Conservation (phyloP, 768 basidiomycete genomes). For the Amanita subjunquillea region DNA sequence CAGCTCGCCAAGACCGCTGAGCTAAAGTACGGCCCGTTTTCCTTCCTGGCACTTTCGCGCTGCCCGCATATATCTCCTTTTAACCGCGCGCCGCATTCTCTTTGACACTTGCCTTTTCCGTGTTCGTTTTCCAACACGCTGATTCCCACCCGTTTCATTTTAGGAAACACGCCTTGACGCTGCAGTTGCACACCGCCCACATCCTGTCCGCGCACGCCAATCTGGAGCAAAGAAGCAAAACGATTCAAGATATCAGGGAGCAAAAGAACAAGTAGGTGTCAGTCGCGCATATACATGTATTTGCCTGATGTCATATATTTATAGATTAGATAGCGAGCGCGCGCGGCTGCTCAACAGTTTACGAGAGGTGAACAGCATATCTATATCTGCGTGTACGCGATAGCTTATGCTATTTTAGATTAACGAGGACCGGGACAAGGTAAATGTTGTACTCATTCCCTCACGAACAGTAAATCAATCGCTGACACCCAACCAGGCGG, state of each 20-base stretch:
- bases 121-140: background rate
- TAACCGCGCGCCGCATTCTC: background rate
- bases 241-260: constrained; percentile 73
- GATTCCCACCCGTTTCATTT: background rate
- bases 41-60: background rate
- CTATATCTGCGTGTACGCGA: background rate
- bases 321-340: constrained; percentile 72
- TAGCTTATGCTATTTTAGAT: constrained; percentile 30
- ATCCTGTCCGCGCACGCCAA: constrained; percentile 77
- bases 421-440: constrained; percentile 77
- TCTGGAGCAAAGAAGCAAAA: constrained; percentile 66
- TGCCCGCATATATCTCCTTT: background rate
- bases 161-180: constrained; percentile 76
- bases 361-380: constrained; percentile 42
- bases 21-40: constrained; percentile 46
- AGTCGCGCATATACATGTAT: background rate
- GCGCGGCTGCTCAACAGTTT: constrained; percentile 55
- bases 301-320: constrained; percentile 1
- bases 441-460: constrained; percentile 10
- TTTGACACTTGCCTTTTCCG: background rate
- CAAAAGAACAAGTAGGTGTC: constrained; percentile 70
- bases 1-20: constrained; percentile 83
- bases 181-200: constrained; percentile 82
- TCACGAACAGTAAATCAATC: background rate
- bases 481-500: constrained; percentile 33